Evolutionary conservation across 805 yeast species (phyloP), one percentile per base, ranked within the genome.

Genomic region (Naumovozyma baii): DNA sequence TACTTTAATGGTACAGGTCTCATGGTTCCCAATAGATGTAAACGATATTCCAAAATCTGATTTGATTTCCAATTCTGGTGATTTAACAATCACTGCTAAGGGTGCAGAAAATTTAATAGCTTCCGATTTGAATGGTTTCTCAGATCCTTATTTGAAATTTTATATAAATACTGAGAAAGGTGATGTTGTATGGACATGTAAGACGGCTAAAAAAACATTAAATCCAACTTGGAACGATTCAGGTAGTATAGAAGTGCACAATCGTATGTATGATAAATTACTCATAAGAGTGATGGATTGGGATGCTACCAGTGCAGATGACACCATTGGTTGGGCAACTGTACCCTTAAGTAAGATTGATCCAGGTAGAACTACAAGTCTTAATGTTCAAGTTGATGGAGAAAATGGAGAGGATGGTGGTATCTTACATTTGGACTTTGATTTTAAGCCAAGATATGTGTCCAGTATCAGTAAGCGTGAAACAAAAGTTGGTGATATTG

Each of bases 251-350:
- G 72, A 71, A 28, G 66, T 87, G 18, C 54, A 67, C 18, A 80
- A 82, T 58, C 73, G 85, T 55, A 76, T 71, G 40, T 76, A 76
- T 51, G 76, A 83, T 9, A 58, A 61, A 3, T 57, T 88, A 38
- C 66, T 64, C 41, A 68, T 84, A 40, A 73, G 69, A 41, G 75
- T 83, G 13, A 70, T 57, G 54, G 99, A 92, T 59, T 90, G 96
- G 96, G 99, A 92, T 62, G 76, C 90, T 47, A 95, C 95, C 49
- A 78, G 85, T 34, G 75, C 74, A 44, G 90, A 92, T 61, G 99
- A 92, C 61, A 67, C 69, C 46, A 69, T 92, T 40, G 95, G 97
- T 41, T 67, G 66, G 25, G 83, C 78, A 8, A 50, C 55, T 17
- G 57, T 87, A 40, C 70, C 74, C 9, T 63, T 90, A 41, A 59